Evolutionary conservation across 2,329 filamentous ascomycete genomes (phyloP), one percentile per base, ranked within the genome.

Genomic region (Curvularia verruculosa): DNA sequence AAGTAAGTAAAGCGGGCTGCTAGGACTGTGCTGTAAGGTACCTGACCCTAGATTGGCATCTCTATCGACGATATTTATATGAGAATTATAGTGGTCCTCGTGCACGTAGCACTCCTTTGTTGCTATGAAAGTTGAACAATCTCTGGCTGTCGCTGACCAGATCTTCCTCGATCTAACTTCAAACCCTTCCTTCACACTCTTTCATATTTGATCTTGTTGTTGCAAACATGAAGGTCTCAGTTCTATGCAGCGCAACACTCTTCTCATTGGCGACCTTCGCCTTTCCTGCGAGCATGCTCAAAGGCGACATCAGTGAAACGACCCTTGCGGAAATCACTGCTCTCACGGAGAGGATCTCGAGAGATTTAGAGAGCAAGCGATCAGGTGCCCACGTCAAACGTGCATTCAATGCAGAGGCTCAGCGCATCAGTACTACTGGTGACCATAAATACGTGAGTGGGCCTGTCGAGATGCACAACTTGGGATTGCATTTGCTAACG

Each of bases 241-340:
- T 63, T 15, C 44, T 63, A 46, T 58, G 52, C 37, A 59, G 55
- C 44, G 52, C 58, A 46, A 44, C 52, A 23, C 49, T 63, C 12
- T 58, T 63, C 34, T 44, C 60, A 26, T 50, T 58, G 52, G 46
- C 55, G 23, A 47, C 54, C 18, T 58, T 56, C 18, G 58, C 58
- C 43, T 63, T 63, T 23, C 61, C 61, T 44, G 49, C 58, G 29
- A 60, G 44, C 49, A 48, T 63, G 40, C 49, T 63, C 52, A 49
- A 61, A 29, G 40, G 39, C 19, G 60, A 63, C 31, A 61, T 61
- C 29, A 55, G 58, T 47, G 44, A 41, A 31, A 47, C 50, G 12
- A 52, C 55, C 12, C 52, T 63, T 45, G 58, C 55, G 24, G 58
- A 63, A 47, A 41, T 58, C 31, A 56, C 59, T 26, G 56, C 48